Evolutionary conservation across 495 filamentous ascomycete genomes (phyloP).

Genomic region (Astrocystis sublimbata): DNA sequence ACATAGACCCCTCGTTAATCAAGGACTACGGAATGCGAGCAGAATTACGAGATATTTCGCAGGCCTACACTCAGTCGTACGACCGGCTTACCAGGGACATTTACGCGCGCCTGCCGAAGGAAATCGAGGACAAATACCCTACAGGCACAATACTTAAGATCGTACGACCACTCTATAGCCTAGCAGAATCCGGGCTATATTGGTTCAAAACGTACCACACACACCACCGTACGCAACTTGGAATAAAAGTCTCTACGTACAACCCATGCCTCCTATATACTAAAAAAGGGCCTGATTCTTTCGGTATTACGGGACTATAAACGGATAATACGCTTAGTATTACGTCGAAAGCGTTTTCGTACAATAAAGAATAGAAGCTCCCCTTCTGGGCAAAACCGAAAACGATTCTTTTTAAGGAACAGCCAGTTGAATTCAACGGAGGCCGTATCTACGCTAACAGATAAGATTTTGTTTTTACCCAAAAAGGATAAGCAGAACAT

Average conservation of each 20-base stretch:
- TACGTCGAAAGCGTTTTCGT: no score
- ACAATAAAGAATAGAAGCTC: no score
- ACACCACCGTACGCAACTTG: background rate
- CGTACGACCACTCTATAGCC: background rate
- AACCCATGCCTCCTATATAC: no score
- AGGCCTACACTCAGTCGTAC: background rate
- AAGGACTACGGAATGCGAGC: background rate
- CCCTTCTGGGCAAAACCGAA: no score
- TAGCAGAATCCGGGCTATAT: background rate
- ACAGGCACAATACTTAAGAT: background rate
- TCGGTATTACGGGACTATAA: no score
- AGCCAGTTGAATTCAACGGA: no score
- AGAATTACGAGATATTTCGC: constrained; percentile 10
- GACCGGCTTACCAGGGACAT: background rate
- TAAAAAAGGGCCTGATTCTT: no score
- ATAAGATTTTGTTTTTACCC: no score
- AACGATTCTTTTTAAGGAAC: no score
- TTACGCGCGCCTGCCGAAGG: background rate
- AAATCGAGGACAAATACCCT: background rate
- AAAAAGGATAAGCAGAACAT: no score
- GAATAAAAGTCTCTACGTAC: background rate
- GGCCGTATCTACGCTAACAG: no score
- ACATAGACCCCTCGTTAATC: background rate
- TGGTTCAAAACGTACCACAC: background rate
- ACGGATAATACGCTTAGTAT: no score